phyloP scores from a whole-genome alignment of 2,329 filamentous ascomycete genomes.

The Epicoccum nigrum region DNA sequence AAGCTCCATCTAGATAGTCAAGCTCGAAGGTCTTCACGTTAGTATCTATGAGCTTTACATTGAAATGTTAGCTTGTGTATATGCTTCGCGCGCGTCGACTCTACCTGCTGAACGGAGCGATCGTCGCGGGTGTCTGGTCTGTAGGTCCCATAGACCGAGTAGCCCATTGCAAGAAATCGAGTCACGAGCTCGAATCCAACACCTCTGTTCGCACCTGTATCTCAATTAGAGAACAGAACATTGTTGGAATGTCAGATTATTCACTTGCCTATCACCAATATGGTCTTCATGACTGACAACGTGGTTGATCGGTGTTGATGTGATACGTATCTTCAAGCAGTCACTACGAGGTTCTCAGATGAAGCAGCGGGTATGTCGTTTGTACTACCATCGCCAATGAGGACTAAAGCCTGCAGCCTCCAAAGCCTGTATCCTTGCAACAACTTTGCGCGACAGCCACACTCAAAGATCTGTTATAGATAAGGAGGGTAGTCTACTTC shows the following conservation, averaged over 20 bases:
- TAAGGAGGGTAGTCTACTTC: too few relatives aligned
- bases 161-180: neutral
- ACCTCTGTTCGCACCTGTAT: neutral
- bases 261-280: slow-evolving; percentile 1
- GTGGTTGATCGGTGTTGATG: too few relatives aligned
- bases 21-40: slow-evolving; percentile 2
- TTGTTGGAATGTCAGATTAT: too few relatives aligned
- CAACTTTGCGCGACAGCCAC: too few relatives aligned
- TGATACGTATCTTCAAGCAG: too few relatives aligned
- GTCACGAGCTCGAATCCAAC: neutral
- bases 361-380: too few relatives aligned
- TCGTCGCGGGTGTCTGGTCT: neutral
- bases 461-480: too few relatives aligned
- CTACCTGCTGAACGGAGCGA: neutral
- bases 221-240: too few relatives aligned
- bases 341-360: too few relatives aligned
- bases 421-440: too few relatives aligned
- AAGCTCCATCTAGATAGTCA: neutral
- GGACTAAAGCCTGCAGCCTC: too few relatives aligned
- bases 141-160: neutral
- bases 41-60: slow-evolving; percentile 1
- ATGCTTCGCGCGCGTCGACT: neutral
- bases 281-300: neutral
- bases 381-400: too few relatives aligned
- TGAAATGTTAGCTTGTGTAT: neutral